A percentile compares a stretch with the other conserved stretches of the same genome.
Evolutionary conservation across 306 rosid species (phyloP).

Genomic region (Hippophae tibetana): DNA sequence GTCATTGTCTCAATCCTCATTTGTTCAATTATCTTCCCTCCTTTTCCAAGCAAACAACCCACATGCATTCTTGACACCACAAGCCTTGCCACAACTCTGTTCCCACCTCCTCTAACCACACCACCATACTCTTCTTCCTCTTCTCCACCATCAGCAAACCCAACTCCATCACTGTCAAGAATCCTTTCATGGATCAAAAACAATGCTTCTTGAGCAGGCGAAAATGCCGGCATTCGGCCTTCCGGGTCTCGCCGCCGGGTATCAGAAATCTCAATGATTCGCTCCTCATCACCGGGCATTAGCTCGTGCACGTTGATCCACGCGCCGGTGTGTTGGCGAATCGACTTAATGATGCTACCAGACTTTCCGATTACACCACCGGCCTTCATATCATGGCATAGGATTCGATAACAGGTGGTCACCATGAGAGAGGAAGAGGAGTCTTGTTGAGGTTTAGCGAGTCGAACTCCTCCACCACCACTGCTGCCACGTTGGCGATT

Average conservation of each 20-base stretch:
- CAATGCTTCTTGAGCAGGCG: conserved; percentile 96
- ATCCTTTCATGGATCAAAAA: conserved; percentile 79
- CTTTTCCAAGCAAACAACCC: conserved; percentile 92
- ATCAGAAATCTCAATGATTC: conserved; percentile 88
- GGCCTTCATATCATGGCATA: conserved; percentile 81
- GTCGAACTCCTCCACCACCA: conserved; percentile 23
- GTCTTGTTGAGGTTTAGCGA: conserved; percentile 44
- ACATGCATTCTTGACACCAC: conserved; percentile 97
- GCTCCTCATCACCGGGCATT: conserved; percentile 76
- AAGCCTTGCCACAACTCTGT: conserved; percentile 68
- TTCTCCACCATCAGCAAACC: conserved; percentile 37
- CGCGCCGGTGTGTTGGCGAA: conserved; percentile 96
- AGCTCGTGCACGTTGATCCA: conserved; percentile 99
- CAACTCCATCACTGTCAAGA: conserved; percentile 60
- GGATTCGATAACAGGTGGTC: conserved; percentile 71
- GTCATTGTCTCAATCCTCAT: conserved; percentile 98
- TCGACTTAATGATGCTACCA: conserved; percentile 85
- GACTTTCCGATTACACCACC: conserved; percentile 98
- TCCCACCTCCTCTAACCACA: conserved; percentile 33
- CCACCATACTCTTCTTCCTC: conserved; percentile 58
- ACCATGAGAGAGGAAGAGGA: conserved; percentile 37
- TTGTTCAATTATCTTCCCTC: conserved; percentile 98
- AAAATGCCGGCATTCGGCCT: conserved; percentile 81
- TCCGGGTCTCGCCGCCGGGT: conserved; percentile 96
- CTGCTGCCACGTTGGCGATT: conserved; percentile 53